Conservation (phyloP, 345 rosid genomes). For the Cardamine chenopodiifolia region DNA sequence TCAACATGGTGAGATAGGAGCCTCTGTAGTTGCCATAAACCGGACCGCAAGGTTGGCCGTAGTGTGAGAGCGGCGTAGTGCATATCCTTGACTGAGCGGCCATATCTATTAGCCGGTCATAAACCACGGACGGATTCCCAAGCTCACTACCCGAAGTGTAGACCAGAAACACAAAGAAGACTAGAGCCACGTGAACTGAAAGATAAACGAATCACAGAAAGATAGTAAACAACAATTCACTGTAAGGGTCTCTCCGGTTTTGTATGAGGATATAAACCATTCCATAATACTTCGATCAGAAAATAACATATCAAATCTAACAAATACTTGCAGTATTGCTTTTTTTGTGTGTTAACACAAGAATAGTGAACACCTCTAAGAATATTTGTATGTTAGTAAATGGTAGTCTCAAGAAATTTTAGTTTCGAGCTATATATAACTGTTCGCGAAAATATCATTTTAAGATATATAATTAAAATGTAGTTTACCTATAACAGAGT, state of each 20-base stretch:
- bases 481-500: constrained; percentile 74
- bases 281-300: background rate
- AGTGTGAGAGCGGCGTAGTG: constrained; percentile 67
- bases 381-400: background rate
- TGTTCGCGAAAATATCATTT: background rate
- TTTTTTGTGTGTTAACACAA: background rate
- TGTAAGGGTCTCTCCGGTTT: background rate
- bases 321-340: background rate
- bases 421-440: background rate
- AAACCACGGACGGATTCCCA: constrained; percentile 71
- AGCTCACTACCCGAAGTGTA: constrained; percentile 76
- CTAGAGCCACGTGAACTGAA: constrained; percentile 82
- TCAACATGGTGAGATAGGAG: constrained; percentile 81
- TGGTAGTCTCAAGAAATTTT: background rate
- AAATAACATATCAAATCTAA: background rate
- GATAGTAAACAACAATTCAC: background rate
- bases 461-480: background rate
- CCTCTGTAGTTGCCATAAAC: constrained; percentile 72
- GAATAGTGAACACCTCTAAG: background rate
- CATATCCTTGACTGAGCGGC: constrained; percentile 70
- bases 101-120: constrained; percentile 56
- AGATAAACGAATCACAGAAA: constrained; percentile 2
- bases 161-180: constrained; percentile 81
- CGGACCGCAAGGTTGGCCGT: constrained; percentile 84
- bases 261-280: background rate